Base-by-base conservation (phyloP, 2,329 filamentous ascomycete species). In the Pyrenochaeta sp. region DNA sequence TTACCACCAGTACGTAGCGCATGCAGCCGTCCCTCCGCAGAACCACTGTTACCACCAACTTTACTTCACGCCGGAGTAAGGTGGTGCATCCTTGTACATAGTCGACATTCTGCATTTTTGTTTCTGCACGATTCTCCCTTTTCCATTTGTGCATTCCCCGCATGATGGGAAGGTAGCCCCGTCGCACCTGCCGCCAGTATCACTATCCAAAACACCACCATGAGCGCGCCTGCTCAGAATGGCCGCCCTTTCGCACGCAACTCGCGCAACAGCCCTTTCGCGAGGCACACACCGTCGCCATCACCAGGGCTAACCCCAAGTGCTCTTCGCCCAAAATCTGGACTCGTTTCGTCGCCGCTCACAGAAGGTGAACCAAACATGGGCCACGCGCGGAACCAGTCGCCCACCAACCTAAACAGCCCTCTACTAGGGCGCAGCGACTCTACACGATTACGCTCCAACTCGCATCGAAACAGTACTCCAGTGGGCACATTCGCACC, bases 401-500 rank as follows among this genome's bases (percentile, higher is more conserved):
- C 92, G 1, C 72, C 82, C 49, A 77, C 79, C 51, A 77, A 88
- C 76, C 72, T 87, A 82, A 75, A 72, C 52, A 67, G 67, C 49
- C 68, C 71, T 7, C 53, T 65, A 7, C 52, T 76, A 12, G 73
- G 68, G 32, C 73, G 76, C 44, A 77, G 65, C 61, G 74, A 77
- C 50, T 79, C 74, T 25, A 66, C 62, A 37, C 74, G 76, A 9
- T 50, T 72, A 48, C 81, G 85, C 32, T 84, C 86, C 47, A 86
- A 89, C 65, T 95, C 93, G 5, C 85, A 86, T 36, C 81, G 85
- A 64, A 88, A 85, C 58, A 86, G 83, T 68, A 85, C 85, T 2
- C 84, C 87, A 6, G 91, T 90, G 0, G 90, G 87, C 64, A 99
- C 95, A 1, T 99, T 99, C 81, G 94, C 95, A 36, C 95, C 94